These are phyloP conservation scores for Plasmodium vivax DNA, from an alignment of 169 alveolate genomes.

Conservation along the genomic window DNA sequence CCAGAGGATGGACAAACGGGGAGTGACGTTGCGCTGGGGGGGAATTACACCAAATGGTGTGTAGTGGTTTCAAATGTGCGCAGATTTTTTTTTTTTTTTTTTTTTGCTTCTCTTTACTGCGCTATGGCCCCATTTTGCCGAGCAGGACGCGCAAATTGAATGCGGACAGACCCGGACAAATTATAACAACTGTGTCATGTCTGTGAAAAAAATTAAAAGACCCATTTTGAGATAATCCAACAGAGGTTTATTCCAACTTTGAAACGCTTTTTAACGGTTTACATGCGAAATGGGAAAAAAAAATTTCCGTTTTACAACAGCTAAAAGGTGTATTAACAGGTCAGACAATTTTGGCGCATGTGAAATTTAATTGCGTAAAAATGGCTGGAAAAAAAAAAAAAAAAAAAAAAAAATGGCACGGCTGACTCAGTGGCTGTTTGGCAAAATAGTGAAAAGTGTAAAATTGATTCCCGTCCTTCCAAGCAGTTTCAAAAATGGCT, in stretches of 20 bases:
- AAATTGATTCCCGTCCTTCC: neutral
- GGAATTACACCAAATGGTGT: neutral
- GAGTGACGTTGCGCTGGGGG: neutral
- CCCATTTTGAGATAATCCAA: neutral
- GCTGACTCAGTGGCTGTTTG: neutral
- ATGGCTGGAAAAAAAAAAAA: neutral
- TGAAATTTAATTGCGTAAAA: neutral
- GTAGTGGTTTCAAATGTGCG: neutral
- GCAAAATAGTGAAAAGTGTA: neutral
- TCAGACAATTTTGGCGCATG: neutral
- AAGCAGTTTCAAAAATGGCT: neutral
- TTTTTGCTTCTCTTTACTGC: neutral
- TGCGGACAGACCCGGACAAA: neutral
- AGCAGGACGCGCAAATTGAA: neutral
- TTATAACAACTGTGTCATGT: neutral
- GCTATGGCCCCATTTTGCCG: neutral
- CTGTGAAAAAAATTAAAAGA: neutral
- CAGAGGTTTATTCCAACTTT: neutral
- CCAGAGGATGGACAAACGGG: neutral
- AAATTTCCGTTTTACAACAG: neutral
- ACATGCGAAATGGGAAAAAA: neutral
- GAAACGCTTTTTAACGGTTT: neutral
- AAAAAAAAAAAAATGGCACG: conserved; percentile 1
- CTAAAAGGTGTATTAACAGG: conserved; percentile 26
- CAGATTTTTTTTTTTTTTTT: neutral